Conservation (phyloP, 192 early-diverging fungal genomes). For the Backusella mclennaniae region DNA sequence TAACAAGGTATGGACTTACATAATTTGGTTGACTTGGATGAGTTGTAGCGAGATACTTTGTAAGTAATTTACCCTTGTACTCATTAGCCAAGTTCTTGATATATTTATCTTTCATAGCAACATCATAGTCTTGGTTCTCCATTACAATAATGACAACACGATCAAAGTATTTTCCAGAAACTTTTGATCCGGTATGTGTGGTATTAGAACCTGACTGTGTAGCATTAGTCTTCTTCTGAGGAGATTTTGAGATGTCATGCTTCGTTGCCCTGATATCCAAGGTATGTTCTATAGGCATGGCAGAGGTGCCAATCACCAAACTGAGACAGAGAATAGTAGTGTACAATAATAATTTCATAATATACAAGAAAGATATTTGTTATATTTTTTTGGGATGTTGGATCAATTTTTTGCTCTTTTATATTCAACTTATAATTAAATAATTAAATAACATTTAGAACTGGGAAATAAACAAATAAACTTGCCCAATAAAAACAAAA, state of each 20-base stretch:
- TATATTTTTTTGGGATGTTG: not conserved
- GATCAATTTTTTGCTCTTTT: not conserved
- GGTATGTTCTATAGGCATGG: not conserved
- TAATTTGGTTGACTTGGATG: constrained; percentile 39
- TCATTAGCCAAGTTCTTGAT: constrained; percentile 14
- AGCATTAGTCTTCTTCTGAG: not conserved
- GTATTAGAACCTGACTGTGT: not conserved
- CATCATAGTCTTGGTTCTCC: constrained; percentile 30
- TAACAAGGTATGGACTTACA: constrained; percentile 5
- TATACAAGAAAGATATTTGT: not conserved
- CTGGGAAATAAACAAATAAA: constrained; percentile 2
- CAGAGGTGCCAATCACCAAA: not conserved
- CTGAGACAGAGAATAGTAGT: not conserved
- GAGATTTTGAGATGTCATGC: not conserved
- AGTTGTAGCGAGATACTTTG: constrained; percentile 29
- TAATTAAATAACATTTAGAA: constrained; percentile 1
- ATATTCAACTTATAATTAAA: not conserved
- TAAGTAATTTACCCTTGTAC: constrained; percentile 22
- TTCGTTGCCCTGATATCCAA: not conserved
- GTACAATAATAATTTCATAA: not conserved
- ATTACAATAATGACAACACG: constrained; percentile 29
- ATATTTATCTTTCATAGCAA: constrained; percentile 15
- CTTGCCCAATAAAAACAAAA: not conserved
- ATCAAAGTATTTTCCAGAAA: constrained; percentile 33
- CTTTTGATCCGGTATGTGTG: not conserved